Base-by-base conservation (phyloP, 1,284 basidiomycete genomes). In the Pseudozyma thailandica region DNA sequence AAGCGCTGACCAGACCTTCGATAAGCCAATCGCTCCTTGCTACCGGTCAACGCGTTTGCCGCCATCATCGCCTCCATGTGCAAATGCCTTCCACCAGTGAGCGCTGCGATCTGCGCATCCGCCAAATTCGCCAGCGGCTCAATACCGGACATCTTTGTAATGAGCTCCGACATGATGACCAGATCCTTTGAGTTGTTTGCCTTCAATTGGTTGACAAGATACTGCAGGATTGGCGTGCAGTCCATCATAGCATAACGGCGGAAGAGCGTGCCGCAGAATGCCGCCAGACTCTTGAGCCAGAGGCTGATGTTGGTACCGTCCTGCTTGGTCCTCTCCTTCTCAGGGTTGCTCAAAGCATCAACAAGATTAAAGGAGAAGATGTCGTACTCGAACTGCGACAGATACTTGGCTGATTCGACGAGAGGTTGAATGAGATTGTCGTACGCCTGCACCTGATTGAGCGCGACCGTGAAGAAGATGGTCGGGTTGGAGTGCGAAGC, bases 381-480 rank as follows among this genome's bases (percentile, higher is more conserved):
- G 80, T 98, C 96, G 80, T 94, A 95, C 25, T 92, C 92, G 87
- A 98, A 90, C 66, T 90, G 89, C 2, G 92, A 93, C 63, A 94
- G 88, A 84, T 92, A 96, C 79, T 91, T 88, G 72, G 94, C 87
- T n/a, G 91, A 90, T 73, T 94, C 92, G 35, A 98, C 91, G 54
- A 98, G 90, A 28, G 93, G 92, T 43, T 88, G 88, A 16, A 93
- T 93, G 64, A 98, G 86, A 83, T 98, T 99, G 78, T 96, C 92
- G 81, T 98, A 99, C 18, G 93, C 90, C 89, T 94, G 94, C 59
- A 98, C 91, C 84, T 98, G 96, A 72, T 91, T 90, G 49, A 98
- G 89, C 0, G 92, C 93, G 60, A 92, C 91, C 15, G 88, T 85
- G 85, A 98, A 98, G 75, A 98, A 90, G 50, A 95, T 90, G 72